Evolutionary conservation across 345 rosid species (phyloP).

Genomic region (Brassica rapa): DNA sequence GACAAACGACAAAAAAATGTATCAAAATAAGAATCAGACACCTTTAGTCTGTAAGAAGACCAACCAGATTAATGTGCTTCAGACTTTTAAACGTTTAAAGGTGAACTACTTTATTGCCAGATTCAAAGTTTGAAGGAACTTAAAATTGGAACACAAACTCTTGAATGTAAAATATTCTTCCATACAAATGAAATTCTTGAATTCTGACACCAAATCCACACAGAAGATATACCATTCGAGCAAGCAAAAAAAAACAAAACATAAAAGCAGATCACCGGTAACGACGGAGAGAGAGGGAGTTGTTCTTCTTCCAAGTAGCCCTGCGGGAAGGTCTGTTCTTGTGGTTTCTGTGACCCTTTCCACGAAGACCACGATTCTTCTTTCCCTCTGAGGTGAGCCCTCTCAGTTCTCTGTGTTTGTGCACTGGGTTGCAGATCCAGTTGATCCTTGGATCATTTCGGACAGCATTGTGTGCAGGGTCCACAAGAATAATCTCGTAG

Average conservation of each 20-base stretch:
- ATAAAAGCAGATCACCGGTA: constrained; percentile 49
- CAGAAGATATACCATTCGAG: not conserved
- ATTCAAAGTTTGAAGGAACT: not conserved
- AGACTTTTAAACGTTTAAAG: no score
- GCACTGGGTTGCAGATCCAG: constrained; percentile 84
- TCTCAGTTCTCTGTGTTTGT: constrained; percentile 80
- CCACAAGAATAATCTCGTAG: not conserved
- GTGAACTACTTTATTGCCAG: not conserved
- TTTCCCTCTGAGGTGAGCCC: constrained; percentile 87
- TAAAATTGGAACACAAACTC: not conserved
- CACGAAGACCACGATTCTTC: constrained; percentile 78
- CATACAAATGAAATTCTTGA: not conserved
- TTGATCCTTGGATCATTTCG: constrained; percentile 80
- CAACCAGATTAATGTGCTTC: not conserved
- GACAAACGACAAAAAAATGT: not conserved
- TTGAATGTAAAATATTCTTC: not conserved
- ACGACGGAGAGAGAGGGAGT: constrained; percentile 59
- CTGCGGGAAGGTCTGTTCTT: constrained; percentile 74
- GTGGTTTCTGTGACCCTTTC: constrained; percentile 76
- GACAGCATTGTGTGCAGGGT: constrained; percentile 49
- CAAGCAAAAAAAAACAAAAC: not conserved
- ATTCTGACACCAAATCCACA: not conserved
- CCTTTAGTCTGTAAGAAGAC: not conserved
- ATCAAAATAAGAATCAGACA: not conserved
- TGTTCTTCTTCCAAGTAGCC: constrained; percentile 82